Base-by-base conservation (phyloP, 1,139 yeast species). In the Yamadazyma dendronema region DNA sequence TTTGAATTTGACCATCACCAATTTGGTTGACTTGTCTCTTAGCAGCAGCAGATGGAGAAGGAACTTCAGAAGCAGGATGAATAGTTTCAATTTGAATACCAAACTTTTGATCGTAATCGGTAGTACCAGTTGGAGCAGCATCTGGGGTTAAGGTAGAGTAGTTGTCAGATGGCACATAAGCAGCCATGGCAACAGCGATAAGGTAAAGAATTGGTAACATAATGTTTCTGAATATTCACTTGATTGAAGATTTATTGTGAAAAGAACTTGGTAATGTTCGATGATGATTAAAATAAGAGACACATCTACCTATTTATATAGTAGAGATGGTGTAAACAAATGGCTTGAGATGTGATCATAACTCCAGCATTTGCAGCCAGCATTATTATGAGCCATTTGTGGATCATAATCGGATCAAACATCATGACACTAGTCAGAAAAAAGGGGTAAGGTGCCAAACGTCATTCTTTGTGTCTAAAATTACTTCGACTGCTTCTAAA, bases 91-190 rank as follows among this genome's bases (percentile, higher is more conserved):
- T 78, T 48, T 84, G 85, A 52, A 84, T 82, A 68, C 92, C 92
- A 53, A 84, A 84, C 35, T 74, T 67, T 37, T 67, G 62, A 22
- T 77, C 47, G 66, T 79, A 80, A 54, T 80, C 81, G 33, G 88
- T 80, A 36, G 72, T 44, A 53, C 82, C 83, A 27, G 77, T 44
- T 42, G 76, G 75, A 30, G 81, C 66, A 35, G 72, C 52, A 33
- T 65, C 48, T 49, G 90, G 89, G 32, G 87, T 81, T 61, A 82
- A 70, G 38, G 88, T 79, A 27, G 87, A 69, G 79, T 86, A 81
- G 52, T 90, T 83, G 49, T 79, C 84, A 42, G 85, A 59, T 59
- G 88, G 83, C 61, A 79, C 74, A 58, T 74, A 68, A 53, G 87
- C 81, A 55, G 90, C 78, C 57, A 79, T 42, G 42, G 83, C 69